Conservation (phyloP, 805 yeast species). For the Kodamaea kaohsiungensis region DNA sequence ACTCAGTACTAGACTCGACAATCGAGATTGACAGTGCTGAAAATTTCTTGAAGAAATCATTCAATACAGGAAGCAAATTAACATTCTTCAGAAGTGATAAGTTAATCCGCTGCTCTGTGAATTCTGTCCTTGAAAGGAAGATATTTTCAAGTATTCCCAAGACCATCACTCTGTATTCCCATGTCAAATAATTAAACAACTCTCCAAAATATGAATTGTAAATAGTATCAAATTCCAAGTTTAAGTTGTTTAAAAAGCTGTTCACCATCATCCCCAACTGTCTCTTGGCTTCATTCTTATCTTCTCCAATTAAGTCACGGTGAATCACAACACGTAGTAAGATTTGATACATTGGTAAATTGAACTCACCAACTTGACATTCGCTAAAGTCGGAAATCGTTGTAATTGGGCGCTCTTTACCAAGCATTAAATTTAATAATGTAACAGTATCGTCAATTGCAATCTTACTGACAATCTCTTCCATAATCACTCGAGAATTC, state of each 20-base stretch:
- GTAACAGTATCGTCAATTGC: constrained; percentile 17
- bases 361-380: constrained; percentile 32
- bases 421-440: constrained; percentile 19
- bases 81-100: neutral
- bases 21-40: constrained; percentile 33
- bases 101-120: constrained; percentile 7
- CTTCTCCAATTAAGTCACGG: constrained; percentile 14
- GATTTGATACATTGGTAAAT: constrained; percentile 34
- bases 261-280: constrained; percentile 16
- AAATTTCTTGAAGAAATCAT: constrained; percentile 49
- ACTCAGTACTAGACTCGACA: constrained; percentile 19
- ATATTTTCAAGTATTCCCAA: constrained; percentile 29
- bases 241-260: constrained; percentile 19
- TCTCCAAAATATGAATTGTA: constrained; percentile 43
- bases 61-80: constrained; percentile 38
- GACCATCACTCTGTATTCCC: constrained; percentile 28
- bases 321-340: constrained; percentile 23
- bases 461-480: constrained; percentile 20
- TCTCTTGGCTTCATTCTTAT: constrained; percentile 11
- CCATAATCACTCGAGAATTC: constrained; percentile 23
- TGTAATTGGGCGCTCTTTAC: constrained; percentile 1
- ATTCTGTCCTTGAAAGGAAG: constrained; percentile 23
- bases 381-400: constrained; percentile 18
- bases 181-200: constrained; percentile 32
- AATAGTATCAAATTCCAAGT: constrained; percentile 26